These are phyloP conservation scores for Psilocybe tampanensis DNA, from an alignment of 768 basidiomycete genomes.

Conservation along the genomic window DNA sequence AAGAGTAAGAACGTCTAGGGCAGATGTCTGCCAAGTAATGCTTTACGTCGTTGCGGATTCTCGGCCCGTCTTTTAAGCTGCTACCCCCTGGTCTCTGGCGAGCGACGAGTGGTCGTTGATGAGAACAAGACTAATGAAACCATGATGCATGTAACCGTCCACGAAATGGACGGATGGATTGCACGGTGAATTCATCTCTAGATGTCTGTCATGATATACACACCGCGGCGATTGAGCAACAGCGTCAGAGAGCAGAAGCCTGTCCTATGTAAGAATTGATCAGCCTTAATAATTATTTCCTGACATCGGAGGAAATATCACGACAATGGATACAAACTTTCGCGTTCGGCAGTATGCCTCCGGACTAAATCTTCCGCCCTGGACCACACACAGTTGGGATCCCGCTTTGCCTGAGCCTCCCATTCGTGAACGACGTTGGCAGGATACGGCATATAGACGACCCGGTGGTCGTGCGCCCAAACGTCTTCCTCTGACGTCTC, in stretches of 20 bases:
- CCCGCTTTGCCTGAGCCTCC: slow-evolving; percentile 33
- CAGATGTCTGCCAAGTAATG: background rate
- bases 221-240: slow-evolving; percentile 1
- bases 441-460: slow-evolving; percentile 36
- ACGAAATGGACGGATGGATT: background rate
- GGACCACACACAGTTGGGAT: slow-evolving; percentile 30
- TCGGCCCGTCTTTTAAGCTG: background rate
- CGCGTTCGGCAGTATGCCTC: slow-evolving; percentile 20
- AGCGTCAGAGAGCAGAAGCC: slow-evolving; percentile 7
- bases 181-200: background rate
- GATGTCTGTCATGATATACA: background rate
- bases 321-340: slow-evolving; percentile 19
- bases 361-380: slow-evolving; percentile 32
- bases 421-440: slow-evolving; percentile 31
- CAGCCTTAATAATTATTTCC: slow-evolving; percentile 15
- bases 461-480: slow-evolving; percentile 26
- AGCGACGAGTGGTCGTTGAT: background rate
- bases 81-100: background rate
- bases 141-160: background rate
- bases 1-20: background rate
- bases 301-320: slow-evolving; percentile 1
- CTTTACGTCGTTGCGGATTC: background rate
- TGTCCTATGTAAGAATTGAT: slow-evolving; percentile 16
- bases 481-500: slow-evolving; percentile 25
- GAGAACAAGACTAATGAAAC: background rate